Evolutionary conservation across 345 rosid genomes (phyloP).

Genomic region (Lagerstroemia speciosa): DNA sequence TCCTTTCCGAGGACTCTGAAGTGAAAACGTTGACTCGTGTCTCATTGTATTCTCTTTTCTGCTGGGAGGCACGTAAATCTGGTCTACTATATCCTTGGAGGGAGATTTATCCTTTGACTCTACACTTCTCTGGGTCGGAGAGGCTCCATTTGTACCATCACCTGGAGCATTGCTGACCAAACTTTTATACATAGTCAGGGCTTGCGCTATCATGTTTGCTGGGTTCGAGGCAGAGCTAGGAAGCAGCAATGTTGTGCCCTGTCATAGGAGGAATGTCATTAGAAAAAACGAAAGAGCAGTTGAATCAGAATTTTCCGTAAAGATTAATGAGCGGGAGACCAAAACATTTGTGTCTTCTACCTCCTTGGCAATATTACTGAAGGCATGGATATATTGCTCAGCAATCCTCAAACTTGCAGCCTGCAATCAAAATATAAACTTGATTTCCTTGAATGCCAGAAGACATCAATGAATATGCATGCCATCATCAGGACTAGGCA

Average conservation of each 20-base stretch:
- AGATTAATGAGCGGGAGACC: not conserved
- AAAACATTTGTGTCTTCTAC: slow-evolving; percentile 22
- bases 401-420: slow-evolving; percentile 85
- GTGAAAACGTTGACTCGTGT: slow-evolving; percentile 40
- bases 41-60: slow-evolving; percentile 11
- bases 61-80: slow-evolving; percentile 13
- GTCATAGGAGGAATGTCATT: not conserved
- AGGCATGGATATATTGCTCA: slow-evolving; percentile 75
- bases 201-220: slow-evolving; percentile 66
- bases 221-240: slow-evolving; percentile 63
- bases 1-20: slow-evolving; percentile 39
- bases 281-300: not conserved
- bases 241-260: slow-evolving; percentile 92
- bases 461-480: not conserved
- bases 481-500: not conserved
- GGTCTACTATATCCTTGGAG: slow-evolving; percentile 19
- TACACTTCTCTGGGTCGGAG: slow-evolving; percentile 16
- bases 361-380: slow-evolving; percentile 83
- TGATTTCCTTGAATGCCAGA: not conserved
- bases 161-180: slow-evolving; percentile 34
- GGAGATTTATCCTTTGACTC: slow-evolving; percentile 15
- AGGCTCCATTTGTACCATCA: slow-evolving; percentile 14
- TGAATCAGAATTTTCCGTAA: not conserved
- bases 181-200: slow-evolving; percentile 67
- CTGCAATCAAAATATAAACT: slow-evolving; percentile 28